phyloP scores from a whole-genome alignment of 2,329 filamentous ascomycete species.

The Botryosphaeria dothidea region DNA sequence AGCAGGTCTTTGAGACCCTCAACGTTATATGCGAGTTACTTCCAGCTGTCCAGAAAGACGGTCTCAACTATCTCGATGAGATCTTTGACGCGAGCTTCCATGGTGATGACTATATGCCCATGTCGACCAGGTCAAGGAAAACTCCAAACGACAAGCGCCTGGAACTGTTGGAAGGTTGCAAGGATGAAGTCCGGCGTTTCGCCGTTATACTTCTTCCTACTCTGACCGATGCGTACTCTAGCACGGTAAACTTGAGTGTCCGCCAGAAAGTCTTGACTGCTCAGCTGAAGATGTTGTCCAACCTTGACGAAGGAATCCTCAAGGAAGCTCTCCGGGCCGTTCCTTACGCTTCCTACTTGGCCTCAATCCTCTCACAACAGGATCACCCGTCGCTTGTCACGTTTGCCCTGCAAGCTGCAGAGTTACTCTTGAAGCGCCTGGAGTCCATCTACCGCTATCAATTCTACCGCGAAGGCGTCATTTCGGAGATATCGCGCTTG shows the following conservation, averaged over 20 bases:
- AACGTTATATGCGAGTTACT: slow-evolving; percentile 97
- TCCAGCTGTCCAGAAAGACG: slow-evolving; percentile 67
- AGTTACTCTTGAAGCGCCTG: slow-evolving; percentile 80
- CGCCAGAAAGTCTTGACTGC: slow-evolving; percentile 92
- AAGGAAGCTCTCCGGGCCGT: slow-evolving; percentile 83
- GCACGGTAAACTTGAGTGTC: slow-evolving; percentile 92
- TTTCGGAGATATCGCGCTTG: slow-evolving; percentile 84
- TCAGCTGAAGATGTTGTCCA: slow-evolving; percentile 97
- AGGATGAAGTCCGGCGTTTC: slow-evolving; percentile 84
- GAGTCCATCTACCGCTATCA: slow-evolving; percentile 92
- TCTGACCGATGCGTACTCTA: slow-evolving; percentile 93
- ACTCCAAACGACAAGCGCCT: slow-evolving; percentile 76
- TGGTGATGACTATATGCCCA: slow-evolving; percentile 45
- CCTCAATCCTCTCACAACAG: slow-evolving; percentile 91
- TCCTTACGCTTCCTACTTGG: slow-evolving; percentile 92
- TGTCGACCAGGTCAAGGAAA: slow-evolving; percentile 51
- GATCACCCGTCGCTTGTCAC: slow-evolving; percentile 88
- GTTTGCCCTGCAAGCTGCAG: slow-evolving; percentile 83
- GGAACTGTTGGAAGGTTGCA: slow-evolving; percentile 80
- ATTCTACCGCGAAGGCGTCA: slow-evolving; percentile 95
- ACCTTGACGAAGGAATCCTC: slow-evolving; percentile 82
- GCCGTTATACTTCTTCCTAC: slow-evolving; percentile 92
- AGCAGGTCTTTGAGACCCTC: slow-evolving; percentile 95
- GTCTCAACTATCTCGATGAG: slow-evolving; percentile 53
- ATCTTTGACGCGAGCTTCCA: slow-evolving; percentile 52